Evolutionary conservation across 2,329 filamentous ascomycete genomes (phyloP).

Genomic region (Xylariaceae sp.): DNA sequence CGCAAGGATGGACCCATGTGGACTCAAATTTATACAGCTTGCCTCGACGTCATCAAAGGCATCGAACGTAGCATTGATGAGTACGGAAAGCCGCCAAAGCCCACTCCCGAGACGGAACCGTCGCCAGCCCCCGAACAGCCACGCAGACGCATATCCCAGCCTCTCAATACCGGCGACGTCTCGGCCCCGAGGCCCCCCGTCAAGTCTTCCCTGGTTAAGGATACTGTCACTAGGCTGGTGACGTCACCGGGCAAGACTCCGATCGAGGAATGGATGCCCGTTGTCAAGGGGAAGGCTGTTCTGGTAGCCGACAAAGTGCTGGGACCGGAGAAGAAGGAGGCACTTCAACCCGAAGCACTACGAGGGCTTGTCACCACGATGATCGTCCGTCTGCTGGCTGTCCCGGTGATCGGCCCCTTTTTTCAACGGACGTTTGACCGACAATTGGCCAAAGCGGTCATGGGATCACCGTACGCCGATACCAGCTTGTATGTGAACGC

Average conservation of each 20-base stretch:
- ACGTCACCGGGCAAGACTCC: constrained; percentile 45
- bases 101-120: constrained; percentile 29
- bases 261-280: constrained; percentile 43
- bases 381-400: constrained; percentile 40
- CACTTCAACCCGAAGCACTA: constrained; percentile 45
- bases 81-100: constrained; percentile 44
- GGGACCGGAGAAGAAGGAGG: constrained; percentile 49
- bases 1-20: constrained; percentile 73
- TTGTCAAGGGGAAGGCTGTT: constrained; percentile 45
- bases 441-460: constrained; percentile 59
- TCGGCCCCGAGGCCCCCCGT: constrained; percentile 37
- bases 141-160: constrained; percentile 35
- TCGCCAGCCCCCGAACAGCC: constrained; percentile 22
- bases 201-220: constrained; percentile 38
- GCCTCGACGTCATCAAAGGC: constrained; percentile 61
- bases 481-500: constrained; percentile 64
- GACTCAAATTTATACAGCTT: constrained; percentile 68
- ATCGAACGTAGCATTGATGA: constrained; percentile 63
- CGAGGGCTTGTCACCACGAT: constrained; percentile 44
- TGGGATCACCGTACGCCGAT: constrained; percentile 69
- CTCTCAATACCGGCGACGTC: constrained; percentile 42
- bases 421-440: constrained; percentile 67
- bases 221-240: constrained; percentile 38
- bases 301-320: constrained; percentile 45
- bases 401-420: constrained; percentile 55